Conservation (phyloP, 1,284 basidiomycete genomes). For the Neolentinus lepideus region DNA sequence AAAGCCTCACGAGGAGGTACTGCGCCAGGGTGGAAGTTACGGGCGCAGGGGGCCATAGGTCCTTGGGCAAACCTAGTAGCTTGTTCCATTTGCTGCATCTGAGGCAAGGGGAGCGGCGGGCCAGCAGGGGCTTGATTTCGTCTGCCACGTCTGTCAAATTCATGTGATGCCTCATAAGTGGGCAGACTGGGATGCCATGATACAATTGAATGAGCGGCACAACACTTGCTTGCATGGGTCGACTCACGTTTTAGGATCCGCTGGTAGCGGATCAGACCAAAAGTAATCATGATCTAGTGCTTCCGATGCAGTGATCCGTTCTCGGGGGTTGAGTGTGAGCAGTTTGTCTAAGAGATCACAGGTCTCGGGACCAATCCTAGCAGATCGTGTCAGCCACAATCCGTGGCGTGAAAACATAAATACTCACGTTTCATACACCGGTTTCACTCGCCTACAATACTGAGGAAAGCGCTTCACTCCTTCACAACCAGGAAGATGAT, state of each 20-base stretch:
- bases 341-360: constrained; percentile 90
- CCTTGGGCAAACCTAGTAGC: neutral
- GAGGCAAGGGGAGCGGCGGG: constrained; percentile 15
- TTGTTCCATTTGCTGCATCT: neutral
- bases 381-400: constrained; percentile 8
- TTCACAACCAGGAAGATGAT: constrained; percentile 73
- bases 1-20: constrained; percentile 22
- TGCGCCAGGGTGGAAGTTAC: constrained; percentile 5
- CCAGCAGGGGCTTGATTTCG: constrained; percentile 28
- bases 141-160: constrained; percentile 75
- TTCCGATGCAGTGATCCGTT: constrained; percentile 84
- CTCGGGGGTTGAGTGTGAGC: constrained; percentile 85
- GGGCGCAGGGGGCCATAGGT: neutral
- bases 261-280: constrained; percentile 81
- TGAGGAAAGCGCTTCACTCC: constrained; percentile 56
- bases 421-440: constrained; percentile 53
- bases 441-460: constrained; percentile 45
- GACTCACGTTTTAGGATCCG: constrained; percentile 73
- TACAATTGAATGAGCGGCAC: constrained; percentile 4
- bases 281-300: constrained; percentile 91
- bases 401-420: constrained; percentile 4
- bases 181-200: constrained; percentile 45
- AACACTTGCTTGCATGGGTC: constrained; percentile 10
- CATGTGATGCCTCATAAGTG: constrained; percentile 75
- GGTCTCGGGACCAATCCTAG: constrained; percentile 65